Conservation (phyloP, 2,329 filamentous ascomycete species). For the Verticillium dahliae region DNA sequence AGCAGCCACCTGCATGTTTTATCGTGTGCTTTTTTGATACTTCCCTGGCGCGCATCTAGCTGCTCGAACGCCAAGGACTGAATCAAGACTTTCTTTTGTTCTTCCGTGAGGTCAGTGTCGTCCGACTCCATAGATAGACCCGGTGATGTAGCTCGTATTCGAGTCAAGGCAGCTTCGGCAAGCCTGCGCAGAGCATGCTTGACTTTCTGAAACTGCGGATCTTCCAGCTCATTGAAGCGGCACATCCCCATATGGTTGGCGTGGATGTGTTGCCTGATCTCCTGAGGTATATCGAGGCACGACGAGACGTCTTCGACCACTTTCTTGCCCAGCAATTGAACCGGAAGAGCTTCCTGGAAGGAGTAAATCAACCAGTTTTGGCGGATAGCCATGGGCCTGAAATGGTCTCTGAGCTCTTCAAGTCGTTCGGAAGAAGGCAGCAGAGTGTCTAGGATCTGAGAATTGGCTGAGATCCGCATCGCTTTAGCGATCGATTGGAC, state of each 20-base stretch:
- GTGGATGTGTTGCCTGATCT: conserved; percentile 24
- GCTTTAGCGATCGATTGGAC: conserved; percentile 9
- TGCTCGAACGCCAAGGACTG: conserved; percentile 27
- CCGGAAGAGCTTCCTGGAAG: conserved; percentile 22
- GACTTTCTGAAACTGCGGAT: conserved; percentile 25
- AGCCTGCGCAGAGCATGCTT: neutral
- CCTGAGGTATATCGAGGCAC: conserved; percentile 21
- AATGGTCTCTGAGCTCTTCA: conserved; percentile 21
- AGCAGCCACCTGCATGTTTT: conserved; percentile 35
- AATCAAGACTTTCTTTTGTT: neutral
- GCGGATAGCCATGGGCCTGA: conserved; percentile 18
- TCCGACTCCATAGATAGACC: neutral
- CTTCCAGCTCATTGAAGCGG: conserved; percentile 19
- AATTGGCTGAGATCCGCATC: conserved; percentile 18
- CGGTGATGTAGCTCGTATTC: neutral
- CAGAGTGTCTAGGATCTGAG: conserved; percentile 24
- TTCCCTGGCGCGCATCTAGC: conserved; percentile 27
- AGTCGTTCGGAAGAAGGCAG: conserved; percentile 25
- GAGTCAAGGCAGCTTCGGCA: neutral
- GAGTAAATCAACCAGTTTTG: conserved; percentile 25
- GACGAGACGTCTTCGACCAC: conserved; percentile 30
- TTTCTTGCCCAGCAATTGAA: conserved; percentile 8
- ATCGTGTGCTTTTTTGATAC: conserved; percentile 24
- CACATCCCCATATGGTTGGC: conserved; percentile 28
- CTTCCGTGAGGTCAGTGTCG: neutral